These are phyloP conservation scores for Mycosarcoma maydis DNA, from an alignment of 1,284 basidiomycete genomes.

Conservation along the genomic window DNA sequence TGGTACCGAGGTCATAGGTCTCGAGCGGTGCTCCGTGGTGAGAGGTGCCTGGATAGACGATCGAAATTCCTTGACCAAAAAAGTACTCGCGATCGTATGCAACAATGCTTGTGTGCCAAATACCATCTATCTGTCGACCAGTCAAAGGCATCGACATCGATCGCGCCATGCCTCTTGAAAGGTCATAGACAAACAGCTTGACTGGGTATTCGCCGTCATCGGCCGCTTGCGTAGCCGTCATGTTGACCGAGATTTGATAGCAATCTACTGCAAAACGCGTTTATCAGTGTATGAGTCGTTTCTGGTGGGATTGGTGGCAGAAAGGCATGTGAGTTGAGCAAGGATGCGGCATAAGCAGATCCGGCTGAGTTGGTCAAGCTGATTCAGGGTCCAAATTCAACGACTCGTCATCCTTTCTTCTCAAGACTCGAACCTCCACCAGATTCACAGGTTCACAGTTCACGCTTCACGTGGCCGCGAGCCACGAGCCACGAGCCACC, in stretches of 20 bases:
- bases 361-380: neutral
- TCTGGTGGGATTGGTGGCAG: neutral
- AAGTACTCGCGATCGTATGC: constrained; percentile 85
- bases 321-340: neutral
- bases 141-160: constrained; percentile 80
- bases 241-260: too few species aligned
- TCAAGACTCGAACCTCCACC: too few species aligned
- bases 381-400: constrained; percentile 14
- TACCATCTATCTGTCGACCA: constrained; percentile 70
- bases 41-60: constrained; percentile 68
- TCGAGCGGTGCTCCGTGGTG: constrained; percentile 79
- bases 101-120: constrained; percentile 83
- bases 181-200: constrained; percentile 87
- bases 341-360: too few species aligned
- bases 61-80: constrained; percentile 84
- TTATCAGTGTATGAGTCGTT: too few species aligned
- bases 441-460: too few species aligned
- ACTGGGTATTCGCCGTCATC: constrained; percentile 28
- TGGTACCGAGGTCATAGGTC: constrained; percentile 82
- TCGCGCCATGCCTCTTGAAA: constrained; percentile 82
- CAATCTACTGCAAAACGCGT: too few species aligned
- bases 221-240: constrained; percentile 2
- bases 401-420: too few species aligned
- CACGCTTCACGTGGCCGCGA: too few species aligned
- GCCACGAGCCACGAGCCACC: too few species aligned